Conservation (phyloP, 148 eudicot genomes). For the Pouteria glomerata region DNA sequence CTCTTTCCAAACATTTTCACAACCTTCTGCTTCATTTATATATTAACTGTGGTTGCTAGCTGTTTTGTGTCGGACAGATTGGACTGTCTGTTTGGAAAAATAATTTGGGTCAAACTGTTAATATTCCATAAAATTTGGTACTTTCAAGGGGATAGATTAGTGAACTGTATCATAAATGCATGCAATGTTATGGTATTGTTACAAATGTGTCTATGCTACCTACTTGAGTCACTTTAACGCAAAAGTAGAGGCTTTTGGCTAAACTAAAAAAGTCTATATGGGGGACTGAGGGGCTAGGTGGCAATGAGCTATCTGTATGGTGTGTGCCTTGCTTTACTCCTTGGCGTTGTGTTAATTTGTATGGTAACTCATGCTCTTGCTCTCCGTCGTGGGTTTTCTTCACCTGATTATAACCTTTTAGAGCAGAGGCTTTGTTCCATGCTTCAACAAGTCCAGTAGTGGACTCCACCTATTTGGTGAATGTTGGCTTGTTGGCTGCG, state of each 20-base stretch:
- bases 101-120: not conserved
- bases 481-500: not conserved
- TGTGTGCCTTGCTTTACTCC: not conserved
- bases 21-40: not conserved
- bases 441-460: conserved; percentile 8
- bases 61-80: not conserved
- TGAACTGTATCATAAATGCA: not conserved
- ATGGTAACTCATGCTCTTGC: not conserved
- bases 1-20: not conserved
- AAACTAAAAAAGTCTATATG: not conserved
- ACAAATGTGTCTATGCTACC: conserved; percentile 1
- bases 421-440: not conserved
- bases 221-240: not conserved
- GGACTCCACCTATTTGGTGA: not conserved
- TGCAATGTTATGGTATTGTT: not conserved
- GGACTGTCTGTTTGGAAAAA: not conserved
- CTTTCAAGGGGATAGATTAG: not conserved
- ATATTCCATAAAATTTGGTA: not conserved
- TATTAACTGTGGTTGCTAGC: not conserved
- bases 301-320: not conserved
- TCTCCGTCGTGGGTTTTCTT: not conserved
- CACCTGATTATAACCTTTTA: not conserved
- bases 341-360: not conserved
- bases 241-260: not conserved
- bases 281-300: too few relatives aligned